These are phyloP conservation scores for Nepenthes mirabilis DNA, from an alignment of 148 eudicot genomes.

Conservation along the genomic window DNA sequence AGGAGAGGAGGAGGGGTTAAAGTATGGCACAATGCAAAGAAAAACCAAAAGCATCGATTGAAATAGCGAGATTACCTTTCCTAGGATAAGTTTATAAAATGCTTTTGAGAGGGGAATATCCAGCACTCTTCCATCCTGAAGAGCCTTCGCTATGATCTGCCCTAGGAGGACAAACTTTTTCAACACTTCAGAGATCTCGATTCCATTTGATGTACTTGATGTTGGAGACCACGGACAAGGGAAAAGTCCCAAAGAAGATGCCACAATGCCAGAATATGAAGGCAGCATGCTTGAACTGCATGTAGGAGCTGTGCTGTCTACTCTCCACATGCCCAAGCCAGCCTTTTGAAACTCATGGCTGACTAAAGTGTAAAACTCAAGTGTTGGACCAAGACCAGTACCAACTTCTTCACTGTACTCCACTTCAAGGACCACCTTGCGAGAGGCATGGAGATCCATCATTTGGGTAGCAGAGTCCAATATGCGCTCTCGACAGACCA, in stretches of 20 bases:
- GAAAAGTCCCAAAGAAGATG: constrained; percentile 56
- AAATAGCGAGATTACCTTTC: constrained; percentile 41
- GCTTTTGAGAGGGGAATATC: constrained; percentile 88
- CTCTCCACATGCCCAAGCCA: constrained; percentile 89
- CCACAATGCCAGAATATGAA: constrained; percentile 18
- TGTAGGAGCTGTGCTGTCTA: constrained; percentile 28
- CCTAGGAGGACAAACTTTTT: constrained; percentile 71
- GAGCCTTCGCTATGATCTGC: constrained; percentile 68
- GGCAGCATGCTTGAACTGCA: constrained; percentile 15
- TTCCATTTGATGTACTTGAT: constrained; percentile 22
- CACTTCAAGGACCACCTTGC: constrained; percentile 68
- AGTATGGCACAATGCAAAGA: neutral
- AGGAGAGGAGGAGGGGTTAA: neutral
- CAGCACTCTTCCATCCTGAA: constrained; percentile 89
- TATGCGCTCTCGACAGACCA: constrained; percentile 45
- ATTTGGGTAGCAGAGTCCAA: constrained; percentile 71
- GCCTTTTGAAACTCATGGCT: constrained; percentile 71
- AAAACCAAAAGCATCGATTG: neutral
- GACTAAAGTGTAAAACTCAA: constrained; percentile 86
- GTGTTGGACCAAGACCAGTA: constrained; percentile 95
- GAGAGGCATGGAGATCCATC: constrained; percentile 68
- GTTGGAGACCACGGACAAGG: constrained; percentile 86
- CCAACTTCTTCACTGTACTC: constrained; percentile 93
- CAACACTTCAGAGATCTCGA: constrained; percentile 45
- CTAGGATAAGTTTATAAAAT: constrained; percentile 80